Base-by-base conservation (phyloP, 2,329 filamentous ascomycete species). In the Lachnellula willkommii region DNA sequence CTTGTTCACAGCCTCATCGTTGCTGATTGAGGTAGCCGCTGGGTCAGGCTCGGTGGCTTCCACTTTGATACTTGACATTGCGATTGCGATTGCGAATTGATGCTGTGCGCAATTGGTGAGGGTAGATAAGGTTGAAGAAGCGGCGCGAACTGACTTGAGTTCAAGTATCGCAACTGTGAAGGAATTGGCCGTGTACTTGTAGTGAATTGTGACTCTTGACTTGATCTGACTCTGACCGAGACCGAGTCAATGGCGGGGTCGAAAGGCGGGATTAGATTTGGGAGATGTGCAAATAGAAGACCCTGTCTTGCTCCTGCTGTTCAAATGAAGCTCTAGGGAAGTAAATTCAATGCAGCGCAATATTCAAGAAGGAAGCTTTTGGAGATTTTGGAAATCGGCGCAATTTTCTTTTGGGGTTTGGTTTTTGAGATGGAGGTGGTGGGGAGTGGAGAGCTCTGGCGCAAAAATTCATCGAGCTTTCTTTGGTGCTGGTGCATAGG, bases 221-320 rank as follows among this genome's bases (percentile, higher is more conserved):
- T 28, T 28, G 35, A 47, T 32, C 15, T 52, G 53, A 55, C 53
- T 54, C 47, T 20, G 47, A 50, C 42, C 5, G 54, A 59, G 55
- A 57, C 56, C 58, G 56, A 52, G 50, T 53, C 47, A 46, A 66
- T 64, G 60, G 65, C 65, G 65, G 65, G 65, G 65, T 65, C 48
- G 52, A 60, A 47, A 51, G 48, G 56, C 53, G 42, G 48, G 50
- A 36, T 56, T 56, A 50, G 28, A 49, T 50, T 52, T 39, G 35
- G 35, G 48, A 39, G 17, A 42, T 11, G 39, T 42, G 39, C 15
- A 42, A 8, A 42, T 15, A 20, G 15, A 42, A 42, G 39, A 20
- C 9, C 11, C 28, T 32, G 9, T 32, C 28, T 9, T 54, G 17
- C 51, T 37, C 12, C n/a, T n/a, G 36, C 35, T 17, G 26, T 24